Base-by-base conservation (phyloP, 495 filamentous ascomycete genomes). In the Bombardia bombarda region DNA sequence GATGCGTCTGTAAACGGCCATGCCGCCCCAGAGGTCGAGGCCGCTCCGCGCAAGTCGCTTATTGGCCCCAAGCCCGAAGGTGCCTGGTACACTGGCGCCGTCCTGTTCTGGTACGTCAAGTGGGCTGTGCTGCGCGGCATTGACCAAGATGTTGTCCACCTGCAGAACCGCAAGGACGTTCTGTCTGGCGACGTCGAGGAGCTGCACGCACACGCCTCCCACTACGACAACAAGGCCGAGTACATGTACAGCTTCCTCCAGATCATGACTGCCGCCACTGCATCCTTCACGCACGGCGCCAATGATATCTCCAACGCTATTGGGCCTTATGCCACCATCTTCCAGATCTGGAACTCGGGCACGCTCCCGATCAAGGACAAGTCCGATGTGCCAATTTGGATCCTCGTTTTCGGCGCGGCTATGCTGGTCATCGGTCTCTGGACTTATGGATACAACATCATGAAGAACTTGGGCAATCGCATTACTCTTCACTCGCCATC, bases 281-380 rank as follows among this genome's bases (percentile, higher is more conserved):
- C 81, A 5, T 86, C 82, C 2, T 86, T 90, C 43, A 79, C 84
- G 2, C 85, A 90, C 65, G 85, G 85, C 40, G 80, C 84, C 53
- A 90, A 90, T 60, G 85, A 90, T 59, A 77, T 90, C 43, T 72
- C 78, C 24, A 87, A 87, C 66, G 80, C 85, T 3, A 77, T 87
- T 45, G 85, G 85, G 9, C 82, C 82, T 31, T 85, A 74, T 66
- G 78, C 83, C 21, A 79, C 75, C 44, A 80, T 86, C 55, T 89
- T 81, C 71, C 56, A 63, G 7, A 71, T 79, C 43, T 90, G 82
- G 82, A 57, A 60, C 13, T 65, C 66, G 2, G 78, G 75, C 7
- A 54, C 40, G 1, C n/a, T n/a, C n/a, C 52, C 65, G 32, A 42
- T 69, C 47, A 77, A 74, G 23, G 45, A 68, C 53, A 81, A 79